Conservation (phyloP, 192 early-diverging fungal genomes). For the Coemansia interrupta region DNA sequence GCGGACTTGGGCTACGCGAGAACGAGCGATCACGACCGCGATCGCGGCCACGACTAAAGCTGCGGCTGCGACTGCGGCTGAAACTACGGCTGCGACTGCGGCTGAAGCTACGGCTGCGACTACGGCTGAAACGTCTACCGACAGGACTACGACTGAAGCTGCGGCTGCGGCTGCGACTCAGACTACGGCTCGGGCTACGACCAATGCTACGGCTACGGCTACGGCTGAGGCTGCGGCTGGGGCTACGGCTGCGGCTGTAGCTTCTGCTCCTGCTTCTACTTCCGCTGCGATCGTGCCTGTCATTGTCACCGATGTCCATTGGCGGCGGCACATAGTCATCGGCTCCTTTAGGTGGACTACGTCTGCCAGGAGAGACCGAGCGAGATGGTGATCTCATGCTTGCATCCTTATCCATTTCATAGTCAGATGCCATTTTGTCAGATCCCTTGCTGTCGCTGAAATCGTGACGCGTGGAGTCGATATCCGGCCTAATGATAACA, state of each 20-base stretch:
- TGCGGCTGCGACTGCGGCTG: conserved; percentile 22
- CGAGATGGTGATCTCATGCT: conserved; percentile 14
- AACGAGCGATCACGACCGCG: conserved; percentile 12
- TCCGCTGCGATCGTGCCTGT: conserved; percentile 4
- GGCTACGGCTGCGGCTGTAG: conserved; percentile 10
- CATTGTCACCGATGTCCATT: conserved; percentile 4
- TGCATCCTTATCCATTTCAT: conserved; percentile 4
- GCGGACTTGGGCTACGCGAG: conserved; percentile 25
- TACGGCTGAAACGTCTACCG: not conserved
- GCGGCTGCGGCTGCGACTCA: conserved; percentile 8
- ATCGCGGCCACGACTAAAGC: conserved; percentile 14
- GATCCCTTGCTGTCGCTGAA: not conserved
- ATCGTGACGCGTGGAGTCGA: not conserved
- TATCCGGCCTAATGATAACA: conserved; percentile 10
- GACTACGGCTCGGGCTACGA: conserved; percentile 11
- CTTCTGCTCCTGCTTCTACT: conserved; percentile 14
- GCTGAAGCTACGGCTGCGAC: conserved; percentile 1
- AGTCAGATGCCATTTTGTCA: conserved; percentile 7
- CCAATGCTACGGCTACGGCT: conserved; percentile 16
- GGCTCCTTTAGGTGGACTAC: conserved; percentile 4
- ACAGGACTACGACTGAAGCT: not conserved
- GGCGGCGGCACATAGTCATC: conserved; percentile 33
- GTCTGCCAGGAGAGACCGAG: conserved; percentile 20
- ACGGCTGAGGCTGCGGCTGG: conserved; percentile 9
- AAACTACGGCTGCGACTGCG: conserved; percentile 15